phyloP scores from a whole-genome alignment of 129 eudicot genomes.

The Flaveria bidentis region DNA sequence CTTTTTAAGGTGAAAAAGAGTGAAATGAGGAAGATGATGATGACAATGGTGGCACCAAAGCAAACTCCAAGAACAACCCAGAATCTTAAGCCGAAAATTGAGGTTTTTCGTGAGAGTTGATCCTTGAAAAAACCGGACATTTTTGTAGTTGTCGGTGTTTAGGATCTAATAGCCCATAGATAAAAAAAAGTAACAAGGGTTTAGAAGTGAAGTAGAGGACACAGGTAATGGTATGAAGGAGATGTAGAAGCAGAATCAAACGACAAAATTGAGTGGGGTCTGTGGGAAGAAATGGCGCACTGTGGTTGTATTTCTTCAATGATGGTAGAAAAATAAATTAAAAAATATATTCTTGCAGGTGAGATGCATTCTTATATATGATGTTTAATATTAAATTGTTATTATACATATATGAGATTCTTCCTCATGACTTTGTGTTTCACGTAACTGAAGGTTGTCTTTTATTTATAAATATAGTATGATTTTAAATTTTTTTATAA shows the following conservation, averaged over 20 bases:
- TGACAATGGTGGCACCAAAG: constrained; percentile 66
- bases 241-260: constrained; percentile 1
- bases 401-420: too few relatives aligned
- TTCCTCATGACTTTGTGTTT: too few relatives aligned
- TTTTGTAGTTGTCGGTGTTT: constrained; percentile 26
- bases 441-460: too few relatives aligned
- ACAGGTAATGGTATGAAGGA: too few relatives aligned
- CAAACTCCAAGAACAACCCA: constrained; percentile 76
- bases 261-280: constrained; percentile 29
- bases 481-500: too few relatives aligned
- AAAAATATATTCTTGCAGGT: too few relatives aligned
- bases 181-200: background rate
- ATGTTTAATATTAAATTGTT: too few relatives aligned
- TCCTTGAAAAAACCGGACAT: constrained; percentile 48
- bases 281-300: background rate
- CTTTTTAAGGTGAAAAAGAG: constrained; percentile 68
- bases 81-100: constrained; percentile 76
- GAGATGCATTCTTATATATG: too few relatives aligned
- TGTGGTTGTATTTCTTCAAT: too few relatives aligned
- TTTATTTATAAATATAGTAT: too few relatives aligned
- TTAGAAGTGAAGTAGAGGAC: constrained; percentile 4
- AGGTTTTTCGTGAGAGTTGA: constrained; percentile 58
- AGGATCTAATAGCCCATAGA: constrained; percentile 10
- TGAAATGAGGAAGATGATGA: constrained; percentile 56
- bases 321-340: too few relatives aligned